Base-by-base conservation (phyloP, 208 protist genomes). In the Wallacemonas collosoma region DNA sequence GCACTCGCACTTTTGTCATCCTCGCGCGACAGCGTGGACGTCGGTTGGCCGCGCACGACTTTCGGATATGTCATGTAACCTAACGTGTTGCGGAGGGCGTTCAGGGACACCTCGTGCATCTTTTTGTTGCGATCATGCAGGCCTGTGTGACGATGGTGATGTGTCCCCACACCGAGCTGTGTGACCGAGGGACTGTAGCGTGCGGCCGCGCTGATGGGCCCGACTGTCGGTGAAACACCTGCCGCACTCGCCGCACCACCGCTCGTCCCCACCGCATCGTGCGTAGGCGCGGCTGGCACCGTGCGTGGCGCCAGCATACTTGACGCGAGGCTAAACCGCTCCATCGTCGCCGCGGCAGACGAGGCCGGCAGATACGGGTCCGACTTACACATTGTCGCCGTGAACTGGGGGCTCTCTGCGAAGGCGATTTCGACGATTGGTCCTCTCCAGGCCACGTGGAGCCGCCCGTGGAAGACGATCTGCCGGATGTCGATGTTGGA, bases 1-100 rank as follows among this genome's bases (percentile, higher is more conserved):
- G 17, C 54, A 7, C 6, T 6, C 15, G 54, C 38, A 11, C 26
- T 26, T 26, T 50, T 50, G 8, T 50, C 45, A 6, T 50, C 60
- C n/a, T 26, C 60, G 1, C 3, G 43, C 3, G 40, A 11, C 40
- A 45, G 5, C 17, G 60, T 62, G 26, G 14, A 36, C 3, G 15
- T 9, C 43, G 43, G 40, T 17, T 65, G 60, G 6, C 81, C 90
- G 26, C 76, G 79, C 43, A 95, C 15, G 3, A 92, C 90, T 17
- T 79, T 76, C 3, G 90, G 90, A 61, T 93, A 92, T 43, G 87
- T 92, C 51, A 95, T 82, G 6, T 77, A 83, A 45, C 81, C 50
- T 2, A 93, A 51, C 6, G 83, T 72, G 9, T 77, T 76, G 2
- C 65, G 82, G 53, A 95, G 78, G 17, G 87, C 87, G 53, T 90